Percentiles rank a stretch among this genome's conserved stretches.
These are phyloP conservation scores for Aspergillus viridinutans DNA, from an alignment of 2,329 filamentous ascomycete genomes.

Conservation along the genomic window DNA sequence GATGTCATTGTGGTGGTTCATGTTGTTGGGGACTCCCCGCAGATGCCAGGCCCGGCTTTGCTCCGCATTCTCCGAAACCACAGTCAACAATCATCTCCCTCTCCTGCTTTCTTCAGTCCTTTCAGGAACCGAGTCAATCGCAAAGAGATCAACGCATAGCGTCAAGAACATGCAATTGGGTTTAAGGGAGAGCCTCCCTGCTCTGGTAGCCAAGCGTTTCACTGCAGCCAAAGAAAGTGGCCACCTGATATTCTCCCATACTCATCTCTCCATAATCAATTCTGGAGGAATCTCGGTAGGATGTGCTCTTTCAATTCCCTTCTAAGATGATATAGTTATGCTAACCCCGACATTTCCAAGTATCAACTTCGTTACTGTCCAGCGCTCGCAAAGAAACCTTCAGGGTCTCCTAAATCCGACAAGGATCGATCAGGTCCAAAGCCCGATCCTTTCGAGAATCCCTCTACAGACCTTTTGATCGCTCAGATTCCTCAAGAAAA, in stretches of 20 bases:
- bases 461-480: conserved; percentile 40
- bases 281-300: conserved; percentile 33
- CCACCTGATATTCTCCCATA: conserved; percentile 37
- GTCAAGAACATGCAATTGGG: conserved; percentile 30
- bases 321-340: not conserved
- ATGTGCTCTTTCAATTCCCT: not conserved
- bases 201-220: conserved; percentile 36
- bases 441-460: conserved; percentile 44
- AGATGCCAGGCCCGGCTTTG: not conserved
- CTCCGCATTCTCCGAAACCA: conserved; percentile 6
- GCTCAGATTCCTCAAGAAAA: conserved; percentile 33
- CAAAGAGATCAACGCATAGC: not conserved
- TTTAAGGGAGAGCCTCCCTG: conserved; percentile 32
- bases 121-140: not conserved
- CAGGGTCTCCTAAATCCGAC: conserved; percentile 20
- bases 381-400: conserved; percentile 44
- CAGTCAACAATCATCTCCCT: not conserved
- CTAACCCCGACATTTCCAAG: conserved; percentile 19
- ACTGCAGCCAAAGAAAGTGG: conserved; percentile 32
- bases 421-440: conserved; percentile 22
- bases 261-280: conserved; percentile 35
- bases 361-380: conserved; percentile 49
- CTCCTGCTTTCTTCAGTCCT: not conserved
- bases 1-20: not conserved
- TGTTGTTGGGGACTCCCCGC: not conserved